These are phyloP conservation scores for Syncephalis fuscata DNA, from an alignment of 371 early-diverging fungal species.

Conservation along the genomic window DNA sequence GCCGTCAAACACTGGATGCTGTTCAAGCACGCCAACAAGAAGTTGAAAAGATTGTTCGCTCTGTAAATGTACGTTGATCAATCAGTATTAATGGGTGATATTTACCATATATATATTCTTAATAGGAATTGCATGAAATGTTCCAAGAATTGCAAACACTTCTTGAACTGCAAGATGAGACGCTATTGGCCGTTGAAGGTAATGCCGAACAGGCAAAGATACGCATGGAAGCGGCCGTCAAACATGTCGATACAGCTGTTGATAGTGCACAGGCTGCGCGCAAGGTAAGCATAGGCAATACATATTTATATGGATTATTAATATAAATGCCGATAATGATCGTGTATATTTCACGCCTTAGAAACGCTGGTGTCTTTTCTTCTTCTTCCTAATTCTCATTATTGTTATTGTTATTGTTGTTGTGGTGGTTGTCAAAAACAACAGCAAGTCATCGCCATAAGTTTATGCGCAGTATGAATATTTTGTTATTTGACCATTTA, in stretches of 20 bases:
- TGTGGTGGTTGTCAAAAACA: too few relatives aligned
- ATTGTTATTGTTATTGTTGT: too few relatives aligned
- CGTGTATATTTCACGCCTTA: too few relatives aligned
- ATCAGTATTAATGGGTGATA: background rate
- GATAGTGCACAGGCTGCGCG: conserved; percentile 51
- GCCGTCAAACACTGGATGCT: conserved; percentile 52
- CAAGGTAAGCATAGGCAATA: conserved; percentile 10
- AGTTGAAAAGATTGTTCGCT: conserved; percentile 50
- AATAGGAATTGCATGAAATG: conserved; percentile 71
- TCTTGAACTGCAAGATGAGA: conserved; percentile 61
- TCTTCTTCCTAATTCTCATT: too few relatives aligned
- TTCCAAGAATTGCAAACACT: conserved; percentile 79
- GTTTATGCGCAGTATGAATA: too few relatives aligned
- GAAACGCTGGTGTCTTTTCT: too few relatives aligned
- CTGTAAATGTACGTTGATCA: background rate
- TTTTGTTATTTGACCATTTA: too few relatives aligned
- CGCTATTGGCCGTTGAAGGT: conserved; percentile 47
- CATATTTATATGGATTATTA: too few relatives aligned
- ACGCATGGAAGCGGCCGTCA: conserved; percentile 50
- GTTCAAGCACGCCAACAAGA: conserved; percentile 73
- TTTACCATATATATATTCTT: background rate
- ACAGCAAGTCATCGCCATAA: too few relatives aligned
- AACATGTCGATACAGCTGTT: conserved; percentile 48
- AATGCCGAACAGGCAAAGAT: conserved; percentile 38
- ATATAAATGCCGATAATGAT: too few relatives aligned